Conservation (phyloP, 2,329 filamentous ascomycete genomes). For the Gremmenia infestans region DNA sequence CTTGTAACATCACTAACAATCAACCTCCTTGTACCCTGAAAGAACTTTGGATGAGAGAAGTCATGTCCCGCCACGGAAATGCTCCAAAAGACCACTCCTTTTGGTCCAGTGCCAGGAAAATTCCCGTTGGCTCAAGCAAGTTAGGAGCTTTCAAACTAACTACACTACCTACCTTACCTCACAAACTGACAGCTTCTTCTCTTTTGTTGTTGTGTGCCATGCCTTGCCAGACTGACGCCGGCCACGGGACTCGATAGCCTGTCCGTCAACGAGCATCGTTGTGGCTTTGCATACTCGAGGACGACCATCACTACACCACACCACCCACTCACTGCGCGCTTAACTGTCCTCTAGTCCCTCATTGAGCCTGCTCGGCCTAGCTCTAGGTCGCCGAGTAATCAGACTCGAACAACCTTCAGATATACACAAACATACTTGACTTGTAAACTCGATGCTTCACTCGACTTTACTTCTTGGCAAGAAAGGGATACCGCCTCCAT, state of each 20-base stretch:
- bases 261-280: background rate
- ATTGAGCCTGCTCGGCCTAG: background rate
- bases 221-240: background rate
- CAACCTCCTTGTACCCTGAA: background rate
- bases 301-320: background rate
- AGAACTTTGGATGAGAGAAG: background rate
- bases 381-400: constrained; percentile 4
- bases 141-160: background rate
- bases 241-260: background rate
- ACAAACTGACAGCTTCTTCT: background rate
- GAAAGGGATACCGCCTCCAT: constrained; percentile 4
- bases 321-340: background rate
- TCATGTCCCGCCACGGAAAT: background rate
- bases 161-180: background rate
- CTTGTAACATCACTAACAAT: background rate
- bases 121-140: background rate
- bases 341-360: background rate
- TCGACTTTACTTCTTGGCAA: background rate
- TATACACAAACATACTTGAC: background rate
- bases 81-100: background rate
- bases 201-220: background rate
- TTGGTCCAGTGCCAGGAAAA: background rate
- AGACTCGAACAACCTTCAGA: background rate
- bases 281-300: background rate
- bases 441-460: background rate